phyloP scores from a whole-genome alignment of 495 filamentous ascomycete species.

The Trichoderma erinaceum region DNA sequence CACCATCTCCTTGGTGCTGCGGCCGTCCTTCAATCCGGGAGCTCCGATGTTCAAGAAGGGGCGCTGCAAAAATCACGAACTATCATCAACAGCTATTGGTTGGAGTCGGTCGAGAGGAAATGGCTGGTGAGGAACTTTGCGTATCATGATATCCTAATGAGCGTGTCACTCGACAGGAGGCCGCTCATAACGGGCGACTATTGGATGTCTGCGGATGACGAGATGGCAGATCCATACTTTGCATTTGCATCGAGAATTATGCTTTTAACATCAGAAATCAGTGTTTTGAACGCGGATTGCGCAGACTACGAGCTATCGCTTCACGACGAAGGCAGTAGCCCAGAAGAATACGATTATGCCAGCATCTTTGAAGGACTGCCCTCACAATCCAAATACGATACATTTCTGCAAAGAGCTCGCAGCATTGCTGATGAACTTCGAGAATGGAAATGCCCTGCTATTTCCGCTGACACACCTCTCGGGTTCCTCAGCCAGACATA shows the following conservation, averaged over 20 bases:
- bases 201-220: background rate
- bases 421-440: background rate
- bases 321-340: background rate
- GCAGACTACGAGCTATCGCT: background rate
- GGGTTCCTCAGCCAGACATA: background rate
- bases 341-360: background rate
- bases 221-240: background rate
- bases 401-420: background rate
- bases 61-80: background rate
- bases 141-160: background rate
- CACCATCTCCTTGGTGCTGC: background rate
- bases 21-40: background rate
- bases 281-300: background rate
- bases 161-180: background rate
- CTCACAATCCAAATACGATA: background rate
- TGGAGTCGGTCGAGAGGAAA: background rate
- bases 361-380: background rate
- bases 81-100: background rate
- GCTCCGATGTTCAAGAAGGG: background rate
- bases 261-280: background rate
- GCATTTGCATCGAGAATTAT: background rate
- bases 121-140: conserved; percentile 1
- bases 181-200: background rate
- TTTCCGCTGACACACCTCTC: background rate
- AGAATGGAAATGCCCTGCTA: background rate